Percentiles rank a stretch among this genome's conserved stretches.
These are phyloP conservation scores for Ulmus americana DNA, from an alignment of 331 rosid genomes.

Conservation along the genomic window DNA sequence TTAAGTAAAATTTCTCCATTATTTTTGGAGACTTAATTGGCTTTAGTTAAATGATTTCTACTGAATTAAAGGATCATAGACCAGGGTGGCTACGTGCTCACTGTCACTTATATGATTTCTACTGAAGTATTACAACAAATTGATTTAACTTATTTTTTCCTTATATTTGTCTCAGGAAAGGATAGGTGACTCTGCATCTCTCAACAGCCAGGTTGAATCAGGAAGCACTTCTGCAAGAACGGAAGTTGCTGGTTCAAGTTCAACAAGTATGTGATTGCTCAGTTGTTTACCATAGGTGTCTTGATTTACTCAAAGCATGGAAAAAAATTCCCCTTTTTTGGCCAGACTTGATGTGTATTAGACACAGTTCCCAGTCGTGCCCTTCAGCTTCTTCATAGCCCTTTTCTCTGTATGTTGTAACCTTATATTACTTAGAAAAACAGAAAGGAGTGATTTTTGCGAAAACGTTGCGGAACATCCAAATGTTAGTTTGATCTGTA, in stretches of 20 bases:
- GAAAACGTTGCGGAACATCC: too few relatives aligned
- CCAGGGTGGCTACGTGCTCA: background rate
- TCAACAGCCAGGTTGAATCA: conserved; percentile 36
- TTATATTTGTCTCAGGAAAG: conserved; percentile 50
- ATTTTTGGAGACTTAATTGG: background rate
- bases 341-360: background rate
- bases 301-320: background rate
- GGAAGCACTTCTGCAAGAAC: conserved; percentile 33
- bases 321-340: background rate
- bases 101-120: too few relatives aligned
- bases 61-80: background rate
- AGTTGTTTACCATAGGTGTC: background rate
- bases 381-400: background rate
- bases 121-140: conserved; percentile 1
- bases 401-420: background rate
- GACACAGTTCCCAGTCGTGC: background rate
- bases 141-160: conserved; percentile 18
- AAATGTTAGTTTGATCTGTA: background rate
- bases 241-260: conserved; percentile 40
- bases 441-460: background rate
- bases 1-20: background rate
- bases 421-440: background rate
- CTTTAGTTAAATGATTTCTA: background rate
- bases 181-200: conserved; percentile 29
- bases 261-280: conserved; percentile 45